phyloP scores from a whole-genome alignment of 257 asterid species.

The Ballota nigra region DNA sequence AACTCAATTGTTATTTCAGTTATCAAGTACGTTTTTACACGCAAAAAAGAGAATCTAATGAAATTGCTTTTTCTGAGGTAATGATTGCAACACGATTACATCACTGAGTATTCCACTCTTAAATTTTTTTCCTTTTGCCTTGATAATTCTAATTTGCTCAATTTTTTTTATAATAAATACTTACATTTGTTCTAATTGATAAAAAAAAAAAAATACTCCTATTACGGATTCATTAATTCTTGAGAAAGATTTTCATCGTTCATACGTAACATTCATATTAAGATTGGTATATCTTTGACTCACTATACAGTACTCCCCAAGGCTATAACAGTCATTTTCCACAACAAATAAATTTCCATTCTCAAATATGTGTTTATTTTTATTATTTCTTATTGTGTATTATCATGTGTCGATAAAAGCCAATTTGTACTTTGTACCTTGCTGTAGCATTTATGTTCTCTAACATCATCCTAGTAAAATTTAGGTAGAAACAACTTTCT shows the following conservation, averaged over 20 bases:
- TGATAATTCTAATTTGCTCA: background rate
- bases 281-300: conserved; percentile 30
- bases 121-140: background rate
- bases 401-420: conserved; percentile 18
- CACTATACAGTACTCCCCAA: conserved; percentile 10
- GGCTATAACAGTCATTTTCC: background rate
- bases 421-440: background rate
- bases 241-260: conserved; percentile 27
- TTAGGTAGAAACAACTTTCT: background rate
- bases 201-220: no score
- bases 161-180: no score
- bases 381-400: background rate
- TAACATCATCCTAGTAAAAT: background rate
- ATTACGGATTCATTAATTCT: no score
- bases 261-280: conserved; percentile 25
- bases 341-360: background rate
- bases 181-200: no score
- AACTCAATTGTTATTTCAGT: conserved; percentile 26
- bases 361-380: background rate
- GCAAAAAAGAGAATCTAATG: conserved; percentile 40
- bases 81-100: conserved; percentile 41
- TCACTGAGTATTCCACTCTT: conserved; percentile 13
- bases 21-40: conserved; percentile 34
- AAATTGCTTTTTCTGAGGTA: conserved; percentile 31
- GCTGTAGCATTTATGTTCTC: background rate